Percentiles rank a stretch among this genome's conserved stretches.
These are phyloP conservation scores for Coniochaeta prunicola DNA, from an alignment of 2,329 filamentous ascomycete species.

Conservation along the genomic window DNA sequence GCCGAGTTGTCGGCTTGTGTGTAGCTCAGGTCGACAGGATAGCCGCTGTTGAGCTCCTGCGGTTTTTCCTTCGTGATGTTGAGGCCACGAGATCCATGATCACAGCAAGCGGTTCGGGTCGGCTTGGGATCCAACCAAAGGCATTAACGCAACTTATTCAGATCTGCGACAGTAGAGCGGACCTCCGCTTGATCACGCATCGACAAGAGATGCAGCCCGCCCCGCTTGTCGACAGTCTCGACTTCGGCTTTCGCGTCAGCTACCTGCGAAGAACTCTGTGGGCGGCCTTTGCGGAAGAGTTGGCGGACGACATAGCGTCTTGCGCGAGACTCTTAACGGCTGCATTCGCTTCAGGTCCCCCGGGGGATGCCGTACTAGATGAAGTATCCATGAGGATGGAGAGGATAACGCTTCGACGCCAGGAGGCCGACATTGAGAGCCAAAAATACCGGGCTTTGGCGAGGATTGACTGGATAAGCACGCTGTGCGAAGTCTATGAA, in stretches of 20 bases:
- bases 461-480: neutral
- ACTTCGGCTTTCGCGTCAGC: neutral
- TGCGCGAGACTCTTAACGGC: neutral
- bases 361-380: neutral
- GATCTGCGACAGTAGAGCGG: neutral
- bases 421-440: neutral
- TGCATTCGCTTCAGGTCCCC: neutral
- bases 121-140: neutral
- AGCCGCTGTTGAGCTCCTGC: slow-evolving; percentile 40
- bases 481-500: neutral
- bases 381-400: neutral
- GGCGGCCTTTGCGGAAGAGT: neutral
- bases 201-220: neutral
- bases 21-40: slow-evolving; percentile 40
- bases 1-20: slow-evolving; percentile 33
- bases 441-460: neutral
- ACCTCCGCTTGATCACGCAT: neutral
- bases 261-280: neutral
- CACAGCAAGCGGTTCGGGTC: neutral
- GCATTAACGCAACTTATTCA: neutral
- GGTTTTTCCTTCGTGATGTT: neutral
- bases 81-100: neutral
- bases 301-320: neutral
- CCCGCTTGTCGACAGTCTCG: neutral
- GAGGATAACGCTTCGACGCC: neutral